phyloP scores from a whole-genome alignment of 257 asterid genomes.

The Striga asiatica region DNA sequence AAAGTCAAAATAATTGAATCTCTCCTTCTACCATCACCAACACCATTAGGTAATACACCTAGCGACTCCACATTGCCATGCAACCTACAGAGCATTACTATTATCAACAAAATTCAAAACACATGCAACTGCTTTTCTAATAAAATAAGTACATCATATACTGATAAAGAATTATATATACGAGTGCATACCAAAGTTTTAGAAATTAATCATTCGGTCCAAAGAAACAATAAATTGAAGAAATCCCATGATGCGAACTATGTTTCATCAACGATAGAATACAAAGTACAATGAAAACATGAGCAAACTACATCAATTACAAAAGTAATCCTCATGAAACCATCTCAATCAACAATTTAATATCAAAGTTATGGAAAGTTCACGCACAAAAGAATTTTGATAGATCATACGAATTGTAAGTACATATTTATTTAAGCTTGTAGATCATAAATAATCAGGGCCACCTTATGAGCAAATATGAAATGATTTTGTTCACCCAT shows the following conservation, averaged over 20 bases:
- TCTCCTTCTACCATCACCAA: constrained; percentile 41
- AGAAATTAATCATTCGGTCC: not conserved
- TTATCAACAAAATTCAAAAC: constrained; percentile 3
- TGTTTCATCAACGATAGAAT: too few species aligned
- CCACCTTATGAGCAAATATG: not conserved
- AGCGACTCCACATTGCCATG: constrained; percentile 93
- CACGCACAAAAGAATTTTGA: not conserved
- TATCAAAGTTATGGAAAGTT: not conserved
- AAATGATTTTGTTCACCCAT: too few species aligned
- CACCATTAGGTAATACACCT: constrained; percentile 62
- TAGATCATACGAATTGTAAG: not conserved
- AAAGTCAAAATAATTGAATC: constrained; percentile 82
- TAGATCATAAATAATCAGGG: not conserved
- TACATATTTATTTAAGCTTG: not conserved
- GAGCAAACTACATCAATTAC: not conserved
- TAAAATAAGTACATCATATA: not conserved
- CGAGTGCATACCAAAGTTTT: not conserved
- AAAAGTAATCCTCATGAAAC: not conserved
- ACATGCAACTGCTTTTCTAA: not conserved
- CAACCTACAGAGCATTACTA: constrained; percentile 42
- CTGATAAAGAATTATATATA: not conserved
- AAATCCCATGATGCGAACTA: too few species aligned
- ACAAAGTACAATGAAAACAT: too few species aligned
- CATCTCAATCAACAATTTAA: too few species aligned
- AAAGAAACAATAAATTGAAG: too few species aligned